Conservation (phyloP, 192 early-diverging fungal genomes). For the Backusella liffmaniae region DNA sequence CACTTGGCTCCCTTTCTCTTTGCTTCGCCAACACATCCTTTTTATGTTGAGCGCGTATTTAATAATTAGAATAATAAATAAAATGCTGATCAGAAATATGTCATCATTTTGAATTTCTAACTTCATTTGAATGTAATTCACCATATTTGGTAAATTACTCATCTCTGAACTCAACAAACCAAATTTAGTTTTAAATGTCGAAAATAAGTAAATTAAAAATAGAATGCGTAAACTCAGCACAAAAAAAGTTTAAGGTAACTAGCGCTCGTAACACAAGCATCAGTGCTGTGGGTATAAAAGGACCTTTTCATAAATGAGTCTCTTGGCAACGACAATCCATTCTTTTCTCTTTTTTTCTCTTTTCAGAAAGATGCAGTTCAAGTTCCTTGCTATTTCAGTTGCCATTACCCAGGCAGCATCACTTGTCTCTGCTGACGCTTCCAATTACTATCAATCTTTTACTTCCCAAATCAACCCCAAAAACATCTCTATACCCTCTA, state of each 20-base stretch:
- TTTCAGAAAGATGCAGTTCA: slow-evolving; percentile 25
- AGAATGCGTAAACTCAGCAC: not conserved
- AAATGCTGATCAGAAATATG: too few relatives aligned
- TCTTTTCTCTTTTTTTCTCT: not conserved
- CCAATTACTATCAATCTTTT: slow-evolving; percentile 14
- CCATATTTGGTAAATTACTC: not conserved
- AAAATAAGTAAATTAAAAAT: slow-evolving; percentile 8
- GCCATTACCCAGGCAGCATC: slow-evolving; percentile 15
- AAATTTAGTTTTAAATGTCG: not conserved
- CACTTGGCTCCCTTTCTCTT: too few relatives aligned
- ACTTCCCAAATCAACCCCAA: slow-evolving; percentile 11
- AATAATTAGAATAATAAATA: too few relatives aligned
- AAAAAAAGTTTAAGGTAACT: not conserved
- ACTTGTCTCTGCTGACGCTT: not conserved
- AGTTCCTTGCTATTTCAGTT: slow-evolving; percentile 23
- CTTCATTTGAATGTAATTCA: not conserved
- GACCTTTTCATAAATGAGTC: not conserved
- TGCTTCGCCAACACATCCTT: too few relatives aligned
- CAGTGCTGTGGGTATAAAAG: not conserved
- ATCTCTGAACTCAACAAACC: not conserved
- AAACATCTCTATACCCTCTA: slow-evolving; percentile 30
- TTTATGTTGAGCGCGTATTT: too few relatives aligned
- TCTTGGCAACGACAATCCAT: not conserved
- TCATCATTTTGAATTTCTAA: not conserved
- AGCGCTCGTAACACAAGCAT: not conserved